Percentiles rank a stretch among this genome's conserved stretches.
phyloP scores from a whole-genome alignment of 805 yeast species.

The Candida ponderosae region DNA sequence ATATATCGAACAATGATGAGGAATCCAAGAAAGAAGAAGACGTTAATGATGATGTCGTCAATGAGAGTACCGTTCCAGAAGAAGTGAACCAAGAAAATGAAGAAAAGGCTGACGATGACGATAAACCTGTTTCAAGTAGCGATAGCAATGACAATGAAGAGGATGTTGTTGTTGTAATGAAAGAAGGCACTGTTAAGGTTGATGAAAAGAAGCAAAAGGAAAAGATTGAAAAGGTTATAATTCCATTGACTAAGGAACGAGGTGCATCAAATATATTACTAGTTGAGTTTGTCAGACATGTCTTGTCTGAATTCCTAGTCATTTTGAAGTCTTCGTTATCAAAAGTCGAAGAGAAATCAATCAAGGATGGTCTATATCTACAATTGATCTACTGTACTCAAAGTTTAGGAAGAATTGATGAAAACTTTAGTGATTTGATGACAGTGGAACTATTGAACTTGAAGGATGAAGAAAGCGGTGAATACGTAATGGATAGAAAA shows the following conservation, averaged over 20 bases:
- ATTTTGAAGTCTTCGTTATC: conserved; percentile 24
- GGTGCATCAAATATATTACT: conserved; percentile 21
- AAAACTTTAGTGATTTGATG: conserved; percentile 57
- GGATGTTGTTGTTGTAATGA: neutral
- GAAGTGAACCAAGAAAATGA: conserved; percentile 17
- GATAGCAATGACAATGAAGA: neutral
- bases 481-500: conserved; percentile 21
- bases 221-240: too few relatives aligned
- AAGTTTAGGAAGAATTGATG: conserved; percentile 64
- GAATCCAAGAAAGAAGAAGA: neutral
- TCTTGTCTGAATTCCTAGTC: conserved; percentile 23
- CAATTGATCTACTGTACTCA: conserved; percentile 89
- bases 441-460: conserved; percentile 28
- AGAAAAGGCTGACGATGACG: neutral
- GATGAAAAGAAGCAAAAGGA: neutral
- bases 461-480: conserved; percentile 2
- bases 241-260: conserved; percentile 2
- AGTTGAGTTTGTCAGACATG: conserved; percentile 28
- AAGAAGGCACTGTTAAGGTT: neutral
- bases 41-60: conserved; percentile 9
- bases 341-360: conserved; percentile 29
- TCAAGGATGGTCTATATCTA: conserved; percentile 60
- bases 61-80: conserved; percentile 1
- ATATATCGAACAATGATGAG: conserved; percentile 3
- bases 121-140: neutral